Conservation (phyloP, 176 grass and related monocot genomes). For the Secale cereale region DNA sequence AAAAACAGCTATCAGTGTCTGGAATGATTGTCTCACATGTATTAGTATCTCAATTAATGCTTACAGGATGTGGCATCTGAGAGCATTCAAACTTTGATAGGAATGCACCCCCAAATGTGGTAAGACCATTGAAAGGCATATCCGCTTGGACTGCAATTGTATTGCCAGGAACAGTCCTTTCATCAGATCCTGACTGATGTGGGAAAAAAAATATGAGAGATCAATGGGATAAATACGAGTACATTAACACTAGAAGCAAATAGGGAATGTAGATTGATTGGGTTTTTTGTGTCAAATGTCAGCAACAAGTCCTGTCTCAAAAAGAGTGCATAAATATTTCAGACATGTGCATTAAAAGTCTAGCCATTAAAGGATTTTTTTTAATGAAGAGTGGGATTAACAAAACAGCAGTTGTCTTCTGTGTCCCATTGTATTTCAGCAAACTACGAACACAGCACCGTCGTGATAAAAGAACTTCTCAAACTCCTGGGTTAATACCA, state of each 20-base stretch:
- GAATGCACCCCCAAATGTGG: constrained; percentile 84
- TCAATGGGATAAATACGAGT: background rate
- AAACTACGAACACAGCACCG: background rate
- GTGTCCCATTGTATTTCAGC: background rate
- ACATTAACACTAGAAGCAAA: background rate
- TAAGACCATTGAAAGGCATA: constrained; percentile 85
- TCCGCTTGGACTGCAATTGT: constrained; percentile 94
- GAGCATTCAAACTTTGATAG: constrained; percentile 97
- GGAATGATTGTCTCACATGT: background rate
- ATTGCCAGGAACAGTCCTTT: constrained; percentile 85
- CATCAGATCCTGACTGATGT: constrained; percentile 77
- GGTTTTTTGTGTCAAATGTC: background rate
- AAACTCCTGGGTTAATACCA: background rate
- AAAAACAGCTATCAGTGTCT: constrained; percentile 8
- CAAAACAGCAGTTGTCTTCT: background rate
- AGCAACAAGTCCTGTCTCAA: background rate
- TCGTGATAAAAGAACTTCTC: background rate
- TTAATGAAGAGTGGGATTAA: background rate
- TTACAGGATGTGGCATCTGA: constrained; percentile 95
- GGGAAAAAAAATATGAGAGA: background rate
- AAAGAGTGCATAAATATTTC: constrained; percentile 1
- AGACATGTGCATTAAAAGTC: background rate
- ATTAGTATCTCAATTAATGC: background rate
- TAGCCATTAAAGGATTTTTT: background rate
- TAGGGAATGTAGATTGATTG: background rate